These are phyloP conservation scores for Actinomortierella ambigua DNA, from an alignment of 371 early-diverging fungal species.

Conservation along the genomic window DNA sequence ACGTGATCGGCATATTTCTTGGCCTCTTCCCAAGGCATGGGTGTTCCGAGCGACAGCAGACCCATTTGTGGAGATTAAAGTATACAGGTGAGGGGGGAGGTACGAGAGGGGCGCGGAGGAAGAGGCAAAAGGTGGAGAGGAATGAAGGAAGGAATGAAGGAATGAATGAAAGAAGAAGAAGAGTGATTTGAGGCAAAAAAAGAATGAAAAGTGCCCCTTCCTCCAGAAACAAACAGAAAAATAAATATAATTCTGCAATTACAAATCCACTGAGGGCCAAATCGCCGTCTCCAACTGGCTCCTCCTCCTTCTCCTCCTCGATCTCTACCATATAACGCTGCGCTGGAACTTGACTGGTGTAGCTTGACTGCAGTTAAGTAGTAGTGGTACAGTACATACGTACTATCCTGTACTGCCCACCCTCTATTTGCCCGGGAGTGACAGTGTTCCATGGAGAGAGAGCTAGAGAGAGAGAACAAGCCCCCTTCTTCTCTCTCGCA, in stretches of 20 bases:
- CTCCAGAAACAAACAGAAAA: not conserved
- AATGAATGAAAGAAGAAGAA: slow-evolving; percentile 5
- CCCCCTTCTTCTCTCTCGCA: too few species aligned
- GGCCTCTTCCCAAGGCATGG: slow-evolving; percentile 93
- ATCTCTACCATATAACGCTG: too few species aligned
- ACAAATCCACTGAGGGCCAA: not conserved
- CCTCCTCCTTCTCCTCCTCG: not conserved
- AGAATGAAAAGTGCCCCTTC: slow-evolving; percentile 6
- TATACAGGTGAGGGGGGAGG: slow-evolving; percentile 1
- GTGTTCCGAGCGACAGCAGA: slow-evolving; percentile 93
- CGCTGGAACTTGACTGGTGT: too few species aligned
- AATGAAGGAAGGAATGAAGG: not conserved
- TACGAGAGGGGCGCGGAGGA: not conserved
- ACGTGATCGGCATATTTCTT: slow-evolving; percentile 87
- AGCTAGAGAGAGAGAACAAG: too few species aligned
- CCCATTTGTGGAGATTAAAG: slow-evolving; percentile 71
- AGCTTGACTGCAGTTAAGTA: too few species aligned
- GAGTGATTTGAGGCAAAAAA: slow-evolving; percentile 1
- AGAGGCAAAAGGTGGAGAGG: slow-evolving; percentile 1
- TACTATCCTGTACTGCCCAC: too few species aligned
- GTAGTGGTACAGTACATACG: too few species aligned
- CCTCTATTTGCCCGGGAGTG: too few species aligned
- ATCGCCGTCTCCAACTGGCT: too few species aligned
- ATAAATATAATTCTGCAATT: not conserved
- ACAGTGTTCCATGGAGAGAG: too few species aligned